phyloP scores from a whole-genome alignment of 2,329 filamentous ascomycete species.

The Cladophialophora carrionii region DNA sequence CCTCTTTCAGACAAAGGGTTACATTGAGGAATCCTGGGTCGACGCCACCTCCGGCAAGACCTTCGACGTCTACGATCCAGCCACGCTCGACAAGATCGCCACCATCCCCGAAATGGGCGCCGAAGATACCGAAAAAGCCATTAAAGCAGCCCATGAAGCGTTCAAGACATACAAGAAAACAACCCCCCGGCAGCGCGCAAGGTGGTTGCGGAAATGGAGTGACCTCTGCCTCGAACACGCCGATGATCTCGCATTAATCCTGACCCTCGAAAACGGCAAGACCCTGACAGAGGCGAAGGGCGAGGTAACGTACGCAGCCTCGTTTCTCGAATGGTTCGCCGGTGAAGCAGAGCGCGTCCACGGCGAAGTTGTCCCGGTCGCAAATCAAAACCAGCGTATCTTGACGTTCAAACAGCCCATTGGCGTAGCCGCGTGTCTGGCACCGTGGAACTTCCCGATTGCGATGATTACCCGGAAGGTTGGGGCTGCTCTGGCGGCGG shows the following conservation, averaged over 20 bases:
- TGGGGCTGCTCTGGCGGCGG: constrained; percentile 45
- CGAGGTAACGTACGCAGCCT: constrained; percentile 54
- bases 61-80: constrained; percentile 83
- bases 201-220: constrained; percentile 69
- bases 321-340: constrained; percentile 58
- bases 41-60: constrained; percentile 83
- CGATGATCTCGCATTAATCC: constrained; percentile 59
- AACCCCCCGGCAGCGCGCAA: constrained; percentile 63
- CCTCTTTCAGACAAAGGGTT: constrained; percentile 39
- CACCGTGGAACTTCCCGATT: constrained; percentile 86
- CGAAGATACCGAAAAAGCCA: constrained; percentile 77
- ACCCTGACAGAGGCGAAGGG: constrained; percentile 55
- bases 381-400: constrained; percentile 71
- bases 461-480: constrained; percentile 64
- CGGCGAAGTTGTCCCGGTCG: constrained; percentile 62
- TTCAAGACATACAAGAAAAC: constrained; percentile 64
- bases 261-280: constrained; percentile 66
- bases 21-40: constrained; percentile 63
- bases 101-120: constrained; percentile 78
- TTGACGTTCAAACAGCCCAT: constrained; percentile 81
- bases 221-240: constrained; percentile 67
- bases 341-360: constrained; percentile 55
- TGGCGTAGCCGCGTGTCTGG: constrained; percentile 80
- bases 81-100: constrained; percentile 78
- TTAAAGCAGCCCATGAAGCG: constrained; percentile 76